Evolutionary conservation across 1,284 basidiomycete species (phyloP), one percentile per base, ranked within the genome.

Genomic region (Inonotus hispidus): DNA sequence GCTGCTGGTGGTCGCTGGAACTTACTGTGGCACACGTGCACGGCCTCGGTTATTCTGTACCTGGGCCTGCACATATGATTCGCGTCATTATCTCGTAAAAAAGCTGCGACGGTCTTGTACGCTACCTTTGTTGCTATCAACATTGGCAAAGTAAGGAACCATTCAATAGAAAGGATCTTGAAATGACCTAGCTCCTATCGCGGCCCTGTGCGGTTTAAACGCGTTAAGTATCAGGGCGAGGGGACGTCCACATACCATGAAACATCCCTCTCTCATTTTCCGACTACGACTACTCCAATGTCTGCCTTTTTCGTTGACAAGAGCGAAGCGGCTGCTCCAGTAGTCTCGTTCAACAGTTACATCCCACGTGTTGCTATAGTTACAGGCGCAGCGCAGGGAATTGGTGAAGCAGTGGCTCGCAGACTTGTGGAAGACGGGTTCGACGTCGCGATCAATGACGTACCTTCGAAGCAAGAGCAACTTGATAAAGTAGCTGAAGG

Each of bases 371-470:
- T 59, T 19, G 61, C 61, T 3, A 53, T 62, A 38, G 39, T 62
- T 21, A 62, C 61, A 6, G 61, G 61, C 14, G 50, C 57, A 5
- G 61, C 57, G 72, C 23, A 77, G 63, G 66, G 66, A 5, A 66
- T 67, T 29, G 66, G 66, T 21, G 32, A 59, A n/a, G 62, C 61
- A 37, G 59, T 66, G 8, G 65, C 61, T 47, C 41, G 43, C 16
- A 55, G 61, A 13, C 54, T 67, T 7, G 63, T 65, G 21, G 49
- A 60, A 16, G 66, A 67, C 37, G 66, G 66, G 8, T 57, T 65
- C 38, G 62, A 59, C 45, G 56, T 67, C 23, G 63, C 59, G 6
- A 37, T 66, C 8, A 66, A 64, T 53, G 66, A 67, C 41, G 27
- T 67, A 19, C 60, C 10, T 57, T 46, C 27, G 57, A 66, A 54